Conservation (phyloP, 345 rosid species). For the Excoecaria cochinchinensis region DNA sequence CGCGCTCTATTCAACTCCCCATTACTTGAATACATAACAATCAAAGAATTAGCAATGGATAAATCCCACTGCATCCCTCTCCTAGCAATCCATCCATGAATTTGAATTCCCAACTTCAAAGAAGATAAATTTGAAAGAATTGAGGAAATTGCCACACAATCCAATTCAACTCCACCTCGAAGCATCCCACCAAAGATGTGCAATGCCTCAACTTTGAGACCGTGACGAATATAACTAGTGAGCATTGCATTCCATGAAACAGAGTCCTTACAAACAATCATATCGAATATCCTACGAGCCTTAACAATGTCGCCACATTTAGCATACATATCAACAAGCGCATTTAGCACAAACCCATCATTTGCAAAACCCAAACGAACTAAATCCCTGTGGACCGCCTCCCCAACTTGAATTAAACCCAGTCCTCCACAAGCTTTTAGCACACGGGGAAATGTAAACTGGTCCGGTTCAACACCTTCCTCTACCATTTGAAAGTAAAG, state of each 20-base stretch:
- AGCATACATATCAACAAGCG: slow-evolving; percentile 89
- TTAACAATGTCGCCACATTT: slow-evolving; percentile 87
- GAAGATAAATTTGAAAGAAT: slow-evolving; percentile 48
- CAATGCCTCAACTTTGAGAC: slow-evolving; percentile 52
- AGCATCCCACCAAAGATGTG: slow-evolving; percentile 53
- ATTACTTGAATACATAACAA: slow-evolving; percentile 46
- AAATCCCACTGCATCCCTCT: slow-evolving; percentile 57
- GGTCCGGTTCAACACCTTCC: slow-evolving; percentile 73
- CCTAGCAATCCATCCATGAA: slow-evolving; percentile 76
- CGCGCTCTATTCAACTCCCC: slow-evolving; percentile 48
- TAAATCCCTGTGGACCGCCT: slow-evolving; percentile 71
- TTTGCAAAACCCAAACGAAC: slow-evolving; percentile 62
- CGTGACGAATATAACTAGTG: slow-evolving; percentile 61
- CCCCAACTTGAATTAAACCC: slow-evolving; percentile 64
- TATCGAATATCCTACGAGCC: slow-evolving; percentile 66
- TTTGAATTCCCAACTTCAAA: slow-evolving; percentile 45
- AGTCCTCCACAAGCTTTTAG: slow-evolving; percentile 84
- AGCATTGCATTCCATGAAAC: slow-evolving; percentile 85
- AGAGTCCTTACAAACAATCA: slow-evolving; percentile 48
- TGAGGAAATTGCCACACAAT: slow-evolving; percentile 68
- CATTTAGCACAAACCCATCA: slow-evolving; percentile 62
- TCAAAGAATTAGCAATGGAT: slow-evolving; percentile 65
- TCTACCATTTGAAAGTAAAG: slow-evolving; percentile 90
- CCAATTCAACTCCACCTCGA: slow-evolving; percentile 53
- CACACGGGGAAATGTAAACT: slow-evolving; percentile 75